Evolutionary conservation across 768 basidiomycete species (phyloP).

Genomic region (Xerocomellus intermedius): DNA sequence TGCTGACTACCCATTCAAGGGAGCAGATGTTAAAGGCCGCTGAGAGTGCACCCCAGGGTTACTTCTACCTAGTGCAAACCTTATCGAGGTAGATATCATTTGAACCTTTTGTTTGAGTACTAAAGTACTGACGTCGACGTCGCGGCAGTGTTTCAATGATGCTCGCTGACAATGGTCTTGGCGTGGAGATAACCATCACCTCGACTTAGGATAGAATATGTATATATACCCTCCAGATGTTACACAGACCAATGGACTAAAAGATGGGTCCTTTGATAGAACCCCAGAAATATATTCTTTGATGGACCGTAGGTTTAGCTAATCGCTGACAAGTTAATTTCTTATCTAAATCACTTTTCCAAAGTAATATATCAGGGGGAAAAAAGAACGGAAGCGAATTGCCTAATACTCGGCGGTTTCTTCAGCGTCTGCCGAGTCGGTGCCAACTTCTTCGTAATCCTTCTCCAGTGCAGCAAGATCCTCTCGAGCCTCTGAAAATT

Average conservation of each 20-base stretch:
- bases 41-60: conserved; percentile 40
- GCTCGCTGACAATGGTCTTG: conserved; percentile 28
- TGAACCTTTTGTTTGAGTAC: not conserved
- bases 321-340: conserved; percentile 13
- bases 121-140: conserved; percentile 7
- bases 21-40: conserved; percentile 62
- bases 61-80: conserved; percentile 63
- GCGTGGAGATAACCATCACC: conserved; percentile 38
- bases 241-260: not conserved
- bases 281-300: conserved; percentile 4
- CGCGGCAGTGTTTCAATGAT: conserved; percentile 28
- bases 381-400: not conserved
- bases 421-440: conserved; percentile 71
- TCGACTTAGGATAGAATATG: conserved; percentile 4
- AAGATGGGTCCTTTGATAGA: not conserved
- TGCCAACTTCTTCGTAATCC: conserved; percentile 89
- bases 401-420: conserved; percentile 53
- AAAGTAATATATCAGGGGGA: not conserved
- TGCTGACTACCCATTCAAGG: conserved; percentile 77
- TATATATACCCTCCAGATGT: not conserved
- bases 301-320: not conserved
- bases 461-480: conserved; percentile 97
- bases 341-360: conserved; percentile 6
- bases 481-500: conserved; percentile 97
- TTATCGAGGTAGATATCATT: conserved; percentile 55